Percentiles rank a stretch among this genome's conserved stretches.
These are phyloP conservation scores for Fagus crenata DNA, from an alignment of 306 rosid species.

Conservation along the genomic window DNA sequence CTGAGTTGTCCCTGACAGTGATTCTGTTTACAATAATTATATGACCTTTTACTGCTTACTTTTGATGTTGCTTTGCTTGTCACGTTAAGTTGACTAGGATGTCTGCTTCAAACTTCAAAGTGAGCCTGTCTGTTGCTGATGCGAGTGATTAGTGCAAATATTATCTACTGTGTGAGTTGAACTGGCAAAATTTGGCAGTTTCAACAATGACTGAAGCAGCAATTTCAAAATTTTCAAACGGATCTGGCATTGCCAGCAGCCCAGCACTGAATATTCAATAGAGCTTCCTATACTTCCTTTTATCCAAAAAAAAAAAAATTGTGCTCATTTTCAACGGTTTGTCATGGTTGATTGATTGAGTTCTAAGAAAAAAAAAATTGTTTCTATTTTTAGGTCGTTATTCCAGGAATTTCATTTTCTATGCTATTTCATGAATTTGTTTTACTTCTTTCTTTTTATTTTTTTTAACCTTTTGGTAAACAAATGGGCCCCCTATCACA, in stretches of 20 bases:
- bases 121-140: neutral
- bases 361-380: neutral
- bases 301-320: too few species aligned
- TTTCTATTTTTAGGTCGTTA: neutral
- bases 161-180: too few species aligned
- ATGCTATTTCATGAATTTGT: neutral
- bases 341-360: neutral
- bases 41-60: constrained; percentile 2
- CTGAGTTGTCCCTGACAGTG: constrained; percentile 6
- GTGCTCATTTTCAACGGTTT: neutral
- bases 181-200: neutral
- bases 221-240: too few species aligned
- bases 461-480: neutral
- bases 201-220: neutral
- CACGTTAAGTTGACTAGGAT: neutral
- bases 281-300: too few species aligned
- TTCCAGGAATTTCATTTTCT: neutral
- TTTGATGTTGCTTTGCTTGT: neutral
- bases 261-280: too few species aligned
- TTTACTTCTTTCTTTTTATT: neutral
- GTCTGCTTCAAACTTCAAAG: neutral
- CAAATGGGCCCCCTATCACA: neutral
- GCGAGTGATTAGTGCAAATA: neutral
- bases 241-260: too few species aligned
- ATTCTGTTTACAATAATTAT: constrained; percentile 14